These are phyloP conservation scores for Ceratobasidium sp. DNA, from an alignment of 1,284 basidiomycete species.

Conservation along the genomic window DNA sequence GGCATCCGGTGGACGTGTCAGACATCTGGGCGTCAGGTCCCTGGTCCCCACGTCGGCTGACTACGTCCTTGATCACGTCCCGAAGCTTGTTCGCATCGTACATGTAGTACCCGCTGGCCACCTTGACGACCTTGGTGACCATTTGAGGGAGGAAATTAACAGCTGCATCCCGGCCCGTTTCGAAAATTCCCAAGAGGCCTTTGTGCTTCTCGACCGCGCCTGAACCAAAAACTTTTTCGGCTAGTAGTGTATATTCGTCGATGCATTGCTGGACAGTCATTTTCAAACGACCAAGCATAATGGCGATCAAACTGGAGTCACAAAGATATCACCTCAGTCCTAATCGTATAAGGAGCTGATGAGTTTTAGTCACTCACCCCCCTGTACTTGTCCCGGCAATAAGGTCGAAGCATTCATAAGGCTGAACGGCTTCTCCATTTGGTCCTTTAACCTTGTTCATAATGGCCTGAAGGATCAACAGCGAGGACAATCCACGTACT, in stretches of 20 bases:
- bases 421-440: too few species aligned
- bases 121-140: not conserved
- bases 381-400: slow-evolving; percentile 37
- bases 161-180: slow-evolving; percentile 47
- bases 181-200: too few species aligned
- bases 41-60: slow-evolving; percentile 25
- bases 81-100: slow-evolving; percentile 50
- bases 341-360: too few species aligned
- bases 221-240: slow-evolving; percentile 54
- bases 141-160: slow-evolving; percentile 34
- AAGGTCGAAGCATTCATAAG: slow-evolving; percentile 9
- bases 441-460: slow-evolving; percentile 51
- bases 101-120: not conserved
- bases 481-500: slow-evolving; percentile 57
- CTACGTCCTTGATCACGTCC: slow-evolving; percentile 51
- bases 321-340: not conserved
- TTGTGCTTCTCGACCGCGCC: too few species aligned
- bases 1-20: not conserved
- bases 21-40: slow-evolving; percentile 37
- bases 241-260: slow-evolving; percentile 53
- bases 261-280: slow-evolving; percentile 58
- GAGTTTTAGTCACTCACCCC: slow-evolving; percentile 10
- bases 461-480: slow-evolving; percentile 56
- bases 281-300: slow-evolving; percentile 59
- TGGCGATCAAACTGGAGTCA: slow-evolving; percentile 55